Evolutionary conservation across 371 early-diverging fungal species (phyloP).

Genomic region (Zychaea mexicana): DNA sequence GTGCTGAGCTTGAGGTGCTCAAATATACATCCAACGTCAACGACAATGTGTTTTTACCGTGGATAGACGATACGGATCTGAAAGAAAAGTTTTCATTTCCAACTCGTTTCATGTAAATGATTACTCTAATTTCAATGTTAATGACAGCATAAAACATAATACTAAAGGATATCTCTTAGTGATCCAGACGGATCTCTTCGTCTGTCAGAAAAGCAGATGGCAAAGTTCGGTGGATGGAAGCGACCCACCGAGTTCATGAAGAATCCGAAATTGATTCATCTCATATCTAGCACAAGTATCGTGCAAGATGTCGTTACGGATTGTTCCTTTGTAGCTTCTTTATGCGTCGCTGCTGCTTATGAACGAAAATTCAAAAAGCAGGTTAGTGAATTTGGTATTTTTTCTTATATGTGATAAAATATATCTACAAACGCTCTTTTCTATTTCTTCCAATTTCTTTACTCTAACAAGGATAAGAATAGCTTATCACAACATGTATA

Average conservation of each 20-base stretch:
- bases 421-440: neutral
- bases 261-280: conserved; percentile 64
- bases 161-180: conserved; percentile 20
- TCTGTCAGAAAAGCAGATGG: conserved; percentile 76
- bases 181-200: conserved; percentile 77
- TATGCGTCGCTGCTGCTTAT: conserved; percentile 87
- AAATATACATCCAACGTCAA: conserved; percentile 73
- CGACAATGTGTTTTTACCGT: conserved; percentile 72
- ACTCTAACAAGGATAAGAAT: too few species aligned
- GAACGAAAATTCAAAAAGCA: conserved; percentile 76
- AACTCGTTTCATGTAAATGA: conserved; percentile 36
- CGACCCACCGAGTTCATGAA: conserved; percentile 75
- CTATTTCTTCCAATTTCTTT: neutral
- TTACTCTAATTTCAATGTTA: too few species aligned
- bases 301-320: conserved; percentile 89
- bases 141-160: too few species aligned
- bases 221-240: conserved; percentile 81
- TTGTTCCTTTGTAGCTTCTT: conserved; percentile 92
- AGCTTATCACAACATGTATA: conserved; percentile 85
- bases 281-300: conserved; percentile 63
- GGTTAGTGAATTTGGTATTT: conserved; percentile 18
- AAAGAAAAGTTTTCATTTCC: conserved; percentile 61
- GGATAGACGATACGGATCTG: conserved; percentile 67
- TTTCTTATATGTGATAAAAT: conserved; percentile 12
- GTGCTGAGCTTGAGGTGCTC: conserved; percentile 65